A percentile compares a stretch with the other conserved stretches of the same genome.
Evolutionary conservation across 164 flowering plant genomes (phyloP).

Genomic region (Warburgia ugandensis): DNA sequence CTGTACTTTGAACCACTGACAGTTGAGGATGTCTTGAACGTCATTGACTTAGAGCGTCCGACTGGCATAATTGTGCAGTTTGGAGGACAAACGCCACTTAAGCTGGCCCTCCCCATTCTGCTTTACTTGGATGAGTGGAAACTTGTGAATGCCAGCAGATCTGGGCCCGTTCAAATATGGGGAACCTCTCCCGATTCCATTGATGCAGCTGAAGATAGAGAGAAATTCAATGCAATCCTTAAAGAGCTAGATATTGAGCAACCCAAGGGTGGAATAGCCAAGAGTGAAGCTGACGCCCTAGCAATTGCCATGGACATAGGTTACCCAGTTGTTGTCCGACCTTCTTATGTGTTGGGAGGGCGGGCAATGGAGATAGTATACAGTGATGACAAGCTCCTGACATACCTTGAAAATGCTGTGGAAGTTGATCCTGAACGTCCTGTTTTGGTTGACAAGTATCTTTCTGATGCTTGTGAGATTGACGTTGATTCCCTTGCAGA

Average conservation of each 20-base stretch:
- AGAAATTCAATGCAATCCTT: slow-evolving; percentile 71
- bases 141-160: slow-evolving; percentile 50
- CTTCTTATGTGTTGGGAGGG: slow-evolving; percentile 89
- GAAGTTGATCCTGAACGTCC: slow-evolving; percentile 83
- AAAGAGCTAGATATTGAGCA: slow-evolving; percentile 64
- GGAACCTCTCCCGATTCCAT: slow-evolving; percentile 90
- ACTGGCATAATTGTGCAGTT: slow-evolving; percentile 93
- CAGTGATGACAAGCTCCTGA: slow-evolving; percentile 61
- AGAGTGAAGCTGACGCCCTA: slow-evolving; percentile 70
- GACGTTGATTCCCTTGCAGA: slow-evolving; percentile 88
- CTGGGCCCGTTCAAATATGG: slow-evolving; percentile 68
- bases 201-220: slow-evolving; percentile 88
- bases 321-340: slow-evolving; percentile 83
- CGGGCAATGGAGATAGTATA: slow-evolving; percentile 95
- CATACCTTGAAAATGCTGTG: slow-evolving; percentile 72
- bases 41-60: slow-evolving; percentile 81
- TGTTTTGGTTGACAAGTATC: slow-evolving; percentile 66
- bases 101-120: slow-evolving; percentile 77
- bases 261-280: slow-evolving; percentile 88
- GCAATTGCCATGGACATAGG: slow-evolving; percentile 68
- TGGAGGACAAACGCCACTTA: slow-evolving; percentile 89
- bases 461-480: slow-evolving; percentile 88
- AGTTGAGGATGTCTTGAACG: slow-evolving; percentile 76
- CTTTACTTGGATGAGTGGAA: slow-evolving; percentile 53
- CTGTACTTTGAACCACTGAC: slow-evolving; percentile 98